phyloP scores from a whole-genome alignment of 352 stramenopile genomes.

The Saprolegnia parasitica region DNA sequence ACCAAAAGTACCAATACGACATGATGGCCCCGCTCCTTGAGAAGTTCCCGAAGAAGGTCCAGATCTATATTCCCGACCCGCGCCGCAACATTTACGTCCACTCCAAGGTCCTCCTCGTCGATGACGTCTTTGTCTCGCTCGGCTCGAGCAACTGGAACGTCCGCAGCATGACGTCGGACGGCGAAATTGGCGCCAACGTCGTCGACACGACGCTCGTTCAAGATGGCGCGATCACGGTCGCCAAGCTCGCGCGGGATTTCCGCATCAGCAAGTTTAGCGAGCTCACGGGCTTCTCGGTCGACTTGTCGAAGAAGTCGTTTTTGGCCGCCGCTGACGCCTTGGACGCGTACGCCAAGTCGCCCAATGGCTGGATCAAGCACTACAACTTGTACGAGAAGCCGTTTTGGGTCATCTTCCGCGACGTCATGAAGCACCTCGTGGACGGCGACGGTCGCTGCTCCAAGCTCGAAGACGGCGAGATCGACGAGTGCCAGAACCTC shows the following conservation, averaged over 20 bases:
- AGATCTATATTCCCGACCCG: slow-evolving; percentile 52
- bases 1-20: slow-evolving; percentile 55
- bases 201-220: slow-evolving; percentile 43
- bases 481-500: background rate
- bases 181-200: slow-evolving; percentile 54
- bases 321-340: slow-evolving; percentile 40
- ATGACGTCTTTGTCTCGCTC: slow-evolving; percentile 82
- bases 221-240: slow-evolving; percentile 28
- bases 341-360: slow-evolving; percentile 32
- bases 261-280: slow-evolving; percentile 57
- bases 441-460: background rate
- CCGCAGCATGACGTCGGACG: slow-evolving; percentile 70
- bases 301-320: slow-evolving; percentile 40
- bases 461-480: slow-evolving; percentile 37
- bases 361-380: slow-evolving; percentile 35
- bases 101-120: slow-evolving; percentile 68
- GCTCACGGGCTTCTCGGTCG: slow-evolving; percentile 35
- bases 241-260: slow-evolving; percentile 40
- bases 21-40: slow-evolving; percentile 50
- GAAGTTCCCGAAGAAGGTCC: slow-evolving; percentile 52
- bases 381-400: slow-evolving; percentile 36
- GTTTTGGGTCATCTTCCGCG: slow-evolving; percentile 37
- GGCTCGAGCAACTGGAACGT: slow-evolving; percentile 91
- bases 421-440: slow-evolving; percentile 38
- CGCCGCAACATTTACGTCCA: slow-evolving; percentile 65